Conservation (phyloP, 768 basidiomycete species). For the Podaxis rugospora region DNA sequence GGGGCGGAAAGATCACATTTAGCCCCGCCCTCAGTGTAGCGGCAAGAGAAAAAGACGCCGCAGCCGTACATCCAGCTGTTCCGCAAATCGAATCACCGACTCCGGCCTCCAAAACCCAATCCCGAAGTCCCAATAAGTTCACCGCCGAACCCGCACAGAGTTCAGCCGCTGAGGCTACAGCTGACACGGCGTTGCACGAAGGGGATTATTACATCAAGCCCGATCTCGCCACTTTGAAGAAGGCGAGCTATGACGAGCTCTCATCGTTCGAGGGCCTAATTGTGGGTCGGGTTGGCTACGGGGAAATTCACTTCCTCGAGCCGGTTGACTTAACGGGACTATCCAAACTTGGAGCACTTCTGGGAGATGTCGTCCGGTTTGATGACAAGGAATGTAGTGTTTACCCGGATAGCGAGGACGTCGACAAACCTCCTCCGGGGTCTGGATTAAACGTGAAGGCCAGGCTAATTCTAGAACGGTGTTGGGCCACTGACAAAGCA, state of each 20-base stretch:
- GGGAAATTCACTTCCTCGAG: slow-evolving; percentile 79
- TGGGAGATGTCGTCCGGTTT: slow-evolving; percentile 86
- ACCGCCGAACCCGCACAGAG: slow-evolving; percentile 30
- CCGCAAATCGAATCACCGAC: slow-evolving; percentile 4
- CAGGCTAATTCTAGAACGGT: slow-evolving; percentile 67
- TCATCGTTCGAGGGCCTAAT: slow-evolving; percentile 70
- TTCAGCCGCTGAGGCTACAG: slow-evolving; percentile 20
- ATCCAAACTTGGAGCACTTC: slow-evolving; percentile 70
- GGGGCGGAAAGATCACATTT: slow-evolving; percentile 59
- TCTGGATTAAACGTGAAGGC: slow-evolving; percentile 89
- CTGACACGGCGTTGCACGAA: slow-evolving; percentile 49
- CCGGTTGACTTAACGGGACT: slow-evolving; percentile 85
- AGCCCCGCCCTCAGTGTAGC: slow-evolving; percentile 73
- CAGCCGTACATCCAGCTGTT: slow-evolving; percentile 21
- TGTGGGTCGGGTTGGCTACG: slow-evolving; percentile 90
- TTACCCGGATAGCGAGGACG: slow-evolving; percentile 87
- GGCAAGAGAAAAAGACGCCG: slow-evolving; percentile 67
- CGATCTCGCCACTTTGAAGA: slow-evolving; percentile 65
- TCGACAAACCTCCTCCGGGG: slow-evolving; percentile 78
- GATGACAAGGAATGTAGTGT: slow-evolving; percentile 91
- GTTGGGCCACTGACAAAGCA: slow-evolving; percentile 90
- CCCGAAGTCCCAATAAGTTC: slow-evolving; percentile 32
- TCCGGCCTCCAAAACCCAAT: slow-evolving; percentile 20
- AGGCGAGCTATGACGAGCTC: slow-evolving; percentile 68
- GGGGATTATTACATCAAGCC: slow-evolving; percentile 95